These are phyloP conservation scores for Purshia tridentata DNA, from an alignment of 306 rosid genomes.

Conservation along the genomic window DNA sequence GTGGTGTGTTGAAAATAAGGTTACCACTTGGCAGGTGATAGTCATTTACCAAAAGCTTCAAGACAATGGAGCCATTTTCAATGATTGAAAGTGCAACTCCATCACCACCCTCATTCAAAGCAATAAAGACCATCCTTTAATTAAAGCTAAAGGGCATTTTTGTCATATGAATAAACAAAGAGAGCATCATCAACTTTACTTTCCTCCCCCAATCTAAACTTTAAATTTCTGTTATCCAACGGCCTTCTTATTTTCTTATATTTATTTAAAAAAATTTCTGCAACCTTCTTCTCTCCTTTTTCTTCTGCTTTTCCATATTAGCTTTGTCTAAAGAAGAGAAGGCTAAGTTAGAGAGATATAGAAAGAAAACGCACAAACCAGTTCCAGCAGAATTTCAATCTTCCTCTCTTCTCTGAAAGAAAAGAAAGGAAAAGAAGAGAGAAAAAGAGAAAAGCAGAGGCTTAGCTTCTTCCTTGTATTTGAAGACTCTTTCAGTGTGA, in stretches of 20 bases:
- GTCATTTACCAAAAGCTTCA: constrained; percentile 32
- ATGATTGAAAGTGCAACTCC: constrained; percentile 62
- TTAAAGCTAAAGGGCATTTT: constrained; percentile 84
- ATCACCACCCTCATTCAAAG: constrained; percentile 54
- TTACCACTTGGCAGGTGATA: neutral
- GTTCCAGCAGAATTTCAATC: constrained; percentile 46
- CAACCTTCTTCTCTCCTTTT: constrained; percentile 32
- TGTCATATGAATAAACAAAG: constrained; percentile 54
- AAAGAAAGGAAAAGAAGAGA: constrained; percentile 44
- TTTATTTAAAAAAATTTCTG: constrained; percentile 19
- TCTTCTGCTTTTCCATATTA: constrained; percentile 35
- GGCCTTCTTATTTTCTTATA: constrained; percentile 41
- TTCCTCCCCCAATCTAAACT: constrained; percentile 49
- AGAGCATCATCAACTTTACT: constrained; percentile 55
- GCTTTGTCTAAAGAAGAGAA: constrained; percentile 64
- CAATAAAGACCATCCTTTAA: constrained; percentile 64
- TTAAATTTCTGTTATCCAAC: constrained; percentile 79
- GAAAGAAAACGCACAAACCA: constrained; percentile 33
- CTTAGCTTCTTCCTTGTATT: constrained; percentile 67
- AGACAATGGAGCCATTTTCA: constrained; percentile 55
- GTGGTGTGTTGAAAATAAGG: constrained; percentile 13
- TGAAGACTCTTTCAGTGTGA: constrained; percentile 59
- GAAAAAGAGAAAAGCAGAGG: constrained; percentile 44
- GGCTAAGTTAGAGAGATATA: constrained; percentile 30
- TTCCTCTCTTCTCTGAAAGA: constrained; percentile 36